Evolutionary conservation across 2,329 filamentous ascomycete genomes (phyloP).

Genomic region (Ceratocystis cacaofunesta): DNA sequence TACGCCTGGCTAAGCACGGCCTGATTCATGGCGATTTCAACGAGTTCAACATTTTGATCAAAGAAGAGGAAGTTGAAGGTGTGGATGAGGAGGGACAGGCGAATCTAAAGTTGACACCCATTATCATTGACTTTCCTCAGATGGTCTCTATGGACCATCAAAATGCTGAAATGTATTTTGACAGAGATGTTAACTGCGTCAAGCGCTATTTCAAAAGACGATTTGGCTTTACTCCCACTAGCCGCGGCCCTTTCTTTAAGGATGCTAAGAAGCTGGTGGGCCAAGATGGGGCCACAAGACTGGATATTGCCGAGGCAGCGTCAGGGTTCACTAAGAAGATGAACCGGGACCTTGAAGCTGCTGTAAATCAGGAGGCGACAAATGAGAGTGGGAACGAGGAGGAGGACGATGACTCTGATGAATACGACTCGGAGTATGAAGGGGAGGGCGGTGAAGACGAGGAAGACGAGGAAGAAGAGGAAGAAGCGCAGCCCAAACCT

Average conservation of each 20-base stretch:
- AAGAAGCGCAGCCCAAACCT: slow-evolving; percentile 15
- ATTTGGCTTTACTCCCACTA: slow-evolving; percentile 73
- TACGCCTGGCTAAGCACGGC: slow-evolving; percentile 69
- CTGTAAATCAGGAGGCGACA: slow-evolving; percentile 58
- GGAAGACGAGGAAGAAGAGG: slow-evolving; percentile 19
- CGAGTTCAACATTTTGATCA: slow-evolving; percentile 92
- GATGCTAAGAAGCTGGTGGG: slow-evolving; percentile 64
- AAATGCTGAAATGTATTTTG: slow-evolving; percentile 95
- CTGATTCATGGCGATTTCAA: slow-evolving; percentile 98
- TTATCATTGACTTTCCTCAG: slow-evolving; percentile 95
- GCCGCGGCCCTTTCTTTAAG: slow-evolving; percentile 70
- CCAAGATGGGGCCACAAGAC: slow-evolving; percentile 47
- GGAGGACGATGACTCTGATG: slow-evolving; percentile 24
- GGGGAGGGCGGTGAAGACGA: slow-evolving; percentile 23
- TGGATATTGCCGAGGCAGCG: slow-evolving; percentile 81
- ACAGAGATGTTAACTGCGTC: slow-evolving; percentile 87
- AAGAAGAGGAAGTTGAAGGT: slow-evolving; percentile 28
- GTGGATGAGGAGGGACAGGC: slow-evolving; percentile 23
- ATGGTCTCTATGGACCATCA: slow-evolving; percentile 91
- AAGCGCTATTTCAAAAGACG: slow-evolving; percentile 84
- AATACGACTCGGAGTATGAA: slow-evolving; percentile 21
- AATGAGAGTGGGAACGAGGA: slow-evolving; percentile 27
- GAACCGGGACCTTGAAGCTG: slow-evolving; percentile 81
- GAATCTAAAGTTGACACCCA: slow-evolving; percentile 45
- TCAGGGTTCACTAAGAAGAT: slow-evolving; percentile 96